Conservation (phyloP, 495 filamentous ascomycete species). For the Astrothelium macrocarpum region DNA sequence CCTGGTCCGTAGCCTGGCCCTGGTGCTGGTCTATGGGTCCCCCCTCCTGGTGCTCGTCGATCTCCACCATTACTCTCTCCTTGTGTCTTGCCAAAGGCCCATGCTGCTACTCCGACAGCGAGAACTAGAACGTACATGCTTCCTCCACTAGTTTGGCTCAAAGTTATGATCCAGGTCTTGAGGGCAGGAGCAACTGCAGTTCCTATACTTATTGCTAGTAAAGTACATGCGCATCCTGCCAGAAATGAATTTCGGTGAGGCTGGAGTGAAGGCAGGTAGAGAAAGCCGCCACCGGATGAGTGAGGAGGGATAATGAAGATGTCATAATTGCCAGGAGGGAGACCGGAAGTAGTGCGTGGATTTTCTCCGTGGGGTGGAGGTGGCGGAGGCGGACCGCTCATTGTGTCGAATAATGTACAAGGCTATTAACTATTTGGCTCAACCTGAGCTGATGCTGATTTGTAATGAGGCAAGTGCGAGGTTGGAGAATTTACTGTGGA, state of each 20-base stretch:
- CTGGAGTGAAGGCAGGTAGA: conserved; percentile 84
- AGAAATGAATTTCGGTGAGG: conserved; percentile 84
- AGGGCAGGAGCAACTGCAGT: conserved; percentile 59
- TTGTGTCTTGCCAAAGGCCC: conserved; percentile 62
- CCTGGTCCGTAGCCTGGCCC: conserved; percentile 2
- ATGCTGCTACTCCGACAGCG: conserved; percentile 63
- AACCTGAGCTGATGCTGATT: background rate
- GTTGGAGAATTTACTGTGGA: background rate
- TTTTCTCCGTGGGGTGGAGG: conserved; percentile 31
- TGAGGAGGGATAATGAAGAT: conserved; percentile 97
- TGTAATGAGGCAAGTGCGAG: background rate
- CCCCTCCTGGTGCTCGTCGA: background rate
- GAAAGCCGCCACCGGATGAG: conserved; percentile 77
- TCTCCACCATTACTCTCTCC: conserved; percentile 29
- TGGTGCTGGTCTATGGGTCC: background rate
- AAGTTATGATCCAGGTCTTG: conserved; percentile 51
- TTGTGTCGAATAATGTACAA: background rate
- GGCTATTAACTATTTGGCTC: background rate
- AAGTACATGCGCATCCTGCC: conserved; percentile 66
- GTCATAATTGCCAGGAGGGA: conserved; percentile 82
- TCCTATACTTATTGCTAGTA: conserved; percentile 57
- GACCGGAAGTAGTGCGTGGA: conserved; percentile 36
- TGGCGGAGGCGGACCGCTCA: conserved; percentile 18
- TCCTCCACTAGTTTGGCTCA: conserved; percentile 54
- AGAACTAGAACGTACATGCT: conserved; percentile 51